Conservation (phyloP, 371 early-diverging fungal genomes). For the Neoconidiobolus thromboides region DNA sequence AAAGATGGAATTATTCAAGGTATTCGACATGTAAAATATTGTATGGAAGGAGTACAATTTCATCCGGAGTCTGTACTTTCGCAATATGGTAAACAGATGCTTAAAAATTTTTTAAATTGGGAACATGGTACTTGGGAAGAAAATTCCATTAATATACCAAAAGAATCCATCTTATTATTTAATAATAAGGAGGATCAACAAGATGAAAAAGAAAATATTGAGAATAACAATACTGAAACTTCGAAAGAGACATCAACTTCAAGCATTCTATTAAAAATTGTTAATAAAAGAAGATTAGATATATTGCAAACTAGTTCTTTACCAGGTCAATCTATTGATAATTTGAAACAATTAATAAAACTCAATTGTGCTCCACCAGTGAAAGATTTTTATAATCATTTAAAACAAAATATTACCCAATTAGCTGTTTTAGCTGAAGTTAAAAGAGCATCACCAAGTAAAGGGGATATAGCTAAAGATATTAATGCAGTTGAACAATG, state of each 20-base stretch:
- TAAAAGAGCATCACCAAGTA: conserved; percentile 94
- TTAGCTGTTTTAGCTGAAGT: conserved; percentile 85
- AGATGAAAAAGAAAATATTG: neutral
- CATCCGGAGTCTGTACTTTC: conserved; percentile 92
- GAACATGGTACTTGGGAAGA: conserved; percentile 73
- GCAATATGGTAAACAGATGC: conserved; percentile 68
- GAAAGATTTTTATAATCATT: conserved; percentile 43
- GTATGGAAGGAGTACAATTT: conserved; percentile 91
- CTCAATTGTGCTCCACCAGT: conserved; percentile 53
- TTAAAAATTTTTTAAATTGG: conserved; percentile 72
- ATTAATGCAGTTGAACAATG: conserved; percentile 78
- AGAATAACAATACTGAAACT: too few relatives aligned
- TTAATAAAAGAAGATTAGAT: conserved; percentile 59
- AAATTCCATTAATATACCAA: conserved; percentile 13
- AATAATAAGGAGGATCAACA: neutral
- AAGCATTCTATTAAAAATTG: conserved; percentile 42
- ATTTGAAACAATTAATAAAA: conserved; percentile 45
- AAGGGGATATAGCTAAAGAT: conserved; percentile 64
- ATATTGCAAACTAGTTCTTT: conserved; percentile 39
- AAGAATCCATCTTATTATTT: neutral
- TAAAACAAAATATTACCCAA: conserved; percentile 24
- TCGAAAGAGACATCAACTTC: too few relatives aligned
- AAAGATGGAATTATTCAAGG: conserved; percentile 83
- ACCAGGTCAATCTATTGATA: conserved; percentile 50
- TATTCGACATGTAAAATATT: conserved; percentile 67